Conservation (phyloP, 805 yeast species). For the Saccharomyces paradoxus region DNA sequence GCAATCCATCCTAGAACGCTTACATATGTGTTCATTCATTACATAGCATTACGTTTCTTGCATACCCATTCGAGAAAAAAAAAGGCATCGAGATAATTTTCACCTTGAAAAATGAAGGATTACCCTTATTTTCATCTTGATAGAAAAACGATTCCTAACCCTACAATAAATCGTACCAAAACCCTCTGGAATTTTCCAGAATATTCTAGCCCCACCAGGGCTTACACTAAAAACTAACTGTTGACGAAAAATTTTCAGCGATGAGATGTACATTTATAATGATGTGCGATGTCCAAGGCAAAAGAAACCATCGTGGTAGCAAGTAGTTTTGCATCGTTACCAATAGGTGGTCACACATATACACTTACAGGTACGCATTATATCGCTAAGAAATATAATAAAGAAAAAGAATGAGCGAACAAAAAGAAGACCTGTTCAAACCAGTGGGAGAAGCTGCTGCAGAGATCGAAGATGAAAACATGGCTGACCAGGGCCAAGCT, state of each 20-base stretch:
- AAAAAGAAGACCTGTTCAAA: constrained; percentile 40
- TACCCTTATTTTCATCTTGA: too few relatives aligned
- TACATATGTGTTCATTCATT: not conserved
- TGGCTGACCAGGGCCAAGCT: constrained; percentile 14
- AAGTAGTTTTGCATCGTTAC: not conserved
- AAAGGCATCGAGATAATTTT: not conserved
- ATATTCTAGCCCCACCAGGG: not conserved
- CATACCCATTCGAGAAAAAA: not conserved
- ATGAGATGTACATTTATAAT: not conserved
- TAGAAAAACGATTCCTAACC: not conserved
- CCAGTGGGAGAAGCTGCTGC: constrained; percentile 56
- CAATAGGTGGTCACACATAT: not conserved
- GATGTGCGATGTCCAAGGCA: not conserved
- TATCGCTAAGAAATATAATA: not conserved
- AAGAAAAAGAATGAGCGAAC: constrained; percentile 3
- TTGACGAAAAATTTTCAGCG: not conserved
- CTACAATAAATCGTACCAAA: not conserved
- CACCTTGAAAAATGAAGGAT: too few relatives aligned
- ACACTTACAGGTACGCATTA: not conserved
- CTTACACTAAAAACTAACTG: not conserved
- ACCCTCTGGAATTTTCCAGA: not conserved
- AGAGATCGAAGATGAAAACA: constrained; percentile 31
- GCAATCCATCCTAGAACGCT: not conserved
- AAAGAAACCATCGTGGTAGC: not conserved
- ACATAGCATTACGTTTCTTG: not conserved